Evolutionary conservation across 2,329 filamentous ascomycete species (phyloP).

Genomic region (Penicillium sp.): DNA sequence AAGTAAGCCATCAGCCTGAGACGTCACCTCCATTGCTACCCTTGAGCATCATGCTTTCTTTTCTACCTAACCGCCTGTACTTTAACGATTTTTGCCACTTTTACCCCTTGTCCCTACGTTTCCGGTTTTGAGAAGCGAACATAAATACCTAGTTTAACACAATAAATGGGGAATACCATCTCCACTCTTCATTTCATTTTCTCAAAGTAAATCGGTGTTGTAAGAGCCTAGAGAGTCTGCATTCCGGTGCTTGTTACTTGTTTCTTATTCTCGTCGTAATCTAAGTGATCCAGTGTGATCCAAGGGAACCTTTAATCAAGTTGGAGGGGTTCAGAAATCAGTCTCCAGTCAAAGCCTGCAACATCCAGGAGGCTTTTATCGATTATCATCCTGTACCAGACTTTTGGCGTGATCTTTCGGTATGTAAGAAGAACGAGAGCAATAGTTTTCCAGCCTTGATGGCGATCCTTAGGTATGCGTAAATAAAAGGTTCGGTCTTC

Average conservation of each 20-base stretch:
- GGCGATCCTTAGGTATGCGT: conserved; percentile 26
- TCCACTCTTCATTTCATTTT: conserved; percentile 18
- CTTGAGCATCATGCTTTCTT: neutral
- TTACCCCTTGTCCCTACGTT: neutral
- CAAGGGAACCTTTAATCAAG: neutral
- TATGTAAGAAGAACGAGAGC: conserved; percentile 34
- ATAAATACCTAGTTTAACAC: neutral
- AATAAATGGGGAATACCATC: conserved; percentile 18
- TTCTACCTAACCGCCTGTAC: conserved; percentile 13
- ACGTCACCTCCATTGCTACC: neutral
- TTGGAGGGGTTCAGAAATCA: conserved; percentile 1
- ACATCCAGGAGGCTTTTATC: conserved; percentile 19
- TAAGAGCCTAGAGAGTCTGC: neutral
- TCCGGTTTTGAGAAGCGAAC: neutral
- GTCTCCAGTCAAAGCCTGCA: conserved; percentile 30
- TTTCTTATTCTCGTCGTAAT: too few relatives aligned
- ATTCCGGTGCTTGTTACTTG: neutral
- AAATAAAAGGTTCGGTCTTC: conserved; percentile 27
- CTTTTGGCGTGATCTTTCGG: conserved; percentile 23
- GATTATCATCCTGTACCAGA: conserved; percentile 27
- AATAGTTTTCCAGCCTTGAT: conserved; percentile 33
- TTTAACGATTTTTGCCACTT: conserved; percentile 9
- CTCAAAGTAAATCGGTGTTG: neutral
- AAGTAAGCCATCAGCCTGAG: conserved; percentile 28
- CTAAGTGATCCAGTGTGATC: neutral